These are phyloP conservation scores for Cryptococcus jaspeensis DNA, from an alignment of 1,284 basidiomycete species.

Conservation along the genomic window DNA sequence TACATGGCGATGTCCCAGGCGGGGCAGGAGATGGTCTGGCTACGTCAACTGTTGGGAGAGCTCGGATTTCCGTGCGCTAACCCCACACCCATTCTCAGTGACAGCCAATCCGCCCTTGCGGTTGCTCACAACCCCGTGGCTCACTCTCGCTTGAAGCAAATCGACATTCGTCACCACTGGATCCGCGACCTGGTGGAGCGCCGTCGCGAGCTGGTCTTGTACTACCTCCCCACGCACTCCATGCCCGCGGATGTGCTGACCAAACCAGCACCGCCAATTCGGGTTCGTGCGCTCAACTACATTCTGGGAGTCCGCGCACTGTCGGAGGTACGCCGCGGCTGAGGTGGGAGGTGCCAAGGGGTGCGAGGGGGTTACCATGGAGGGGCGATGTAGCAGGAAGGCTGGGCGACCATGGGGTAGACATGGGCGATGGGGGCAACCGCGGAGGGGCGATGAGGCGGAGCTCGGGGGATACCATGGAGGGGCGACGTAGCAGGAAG, in stretches of 20 bases:
- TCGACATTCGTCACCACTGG: constrained; percentile 53
- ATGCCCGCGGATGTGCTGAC: constrained; percentile 3
- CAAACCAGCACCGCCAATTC: too few species aligned
- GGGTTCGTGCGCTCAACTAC: too few species aligned
- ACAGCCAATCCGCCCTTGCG: constrained; percentile 52
- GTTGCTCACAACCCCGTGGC: constrained; percentile 46
- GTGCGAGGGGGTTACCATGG: too few species aligned
- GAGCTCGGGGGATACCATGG: too few species aligned
- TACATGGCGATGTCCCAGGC: constrained; percentile 4
- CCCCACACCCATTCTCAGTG: constrained; percentile 13
- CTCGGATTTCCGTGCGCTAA: neutral
- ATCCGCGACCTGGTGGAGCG: constrained; percentile 49
- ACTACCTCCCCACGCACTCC: neutral
- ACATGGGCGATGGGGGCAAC: too few species aligned
- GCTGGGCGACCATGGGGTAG: too few species aligned
- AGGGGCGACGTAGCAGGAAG: too few species aligned
- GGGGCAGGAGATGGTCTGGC: neutral
- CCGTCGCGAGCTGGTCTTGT: neutral
- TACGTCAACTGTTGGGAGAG: neutral
- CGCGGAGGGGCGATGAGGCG: too few species aligned
- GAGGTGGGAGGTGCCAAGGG: too few species aligned
- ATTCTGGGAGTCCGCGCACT: too few species aligned
- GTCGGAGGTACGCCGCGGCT: too few species aligned
- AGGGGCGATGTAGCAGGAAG: too few species aligned
- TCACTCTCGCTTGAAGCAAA: constrained; percentile 53